Conservation (phyloP, 2,329 filamentous ascomycete genomes). For the Amphichorda felina region DNA sequence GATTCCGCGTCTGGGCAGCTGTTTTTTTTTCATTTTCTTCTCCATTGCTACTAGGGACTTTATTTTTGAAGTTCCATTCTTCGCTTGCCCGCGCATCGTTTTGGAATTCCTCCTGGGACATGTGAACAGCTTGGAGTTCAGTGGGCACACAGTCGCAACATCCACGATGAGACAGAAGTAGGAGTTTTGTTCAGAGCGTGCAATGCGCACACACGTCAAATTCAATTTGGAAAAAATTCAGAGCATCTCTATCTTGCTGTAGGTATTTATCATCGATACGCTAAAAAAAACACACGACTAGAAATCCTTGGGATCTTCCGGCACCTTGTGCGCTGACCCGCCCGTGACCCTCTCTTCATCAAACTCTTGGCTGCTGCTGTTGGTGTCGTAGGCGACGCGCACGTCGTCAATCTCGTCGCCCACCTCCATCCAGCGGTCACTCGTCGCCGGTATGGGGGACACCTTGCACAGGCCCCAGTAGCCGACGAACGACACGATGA, state of each 20-base stretch:
- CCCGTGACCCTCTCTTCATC: constrained; percentile 4
- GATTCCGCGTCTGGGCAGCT: constrained; percentile 15
- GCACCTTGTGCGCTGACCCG: background rate
- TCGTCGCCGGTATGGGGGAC: constrained; percentile 63
- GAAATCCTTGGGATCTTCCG: constrained; percentile 4
- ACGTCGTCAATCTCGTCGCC: constrained; percentile 49
- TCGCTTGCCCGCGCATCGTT: too few species aligned
- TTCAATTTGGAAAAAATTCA: too few species aligned
- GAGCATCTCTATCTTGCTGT: too few species aligned
- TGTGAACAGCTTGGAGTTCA: too few species aligned
- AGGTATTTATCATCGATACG: background rate
- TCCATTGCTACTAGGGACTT: background rate
- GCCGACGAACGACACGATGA: constrained; percentile 51
- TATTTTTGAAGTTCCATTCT: too few species aligned
- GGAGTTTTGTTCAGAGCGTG: too few species aligned
- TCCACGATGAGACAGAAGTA: too few species aligned
- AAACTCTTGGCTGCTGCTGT: constrained; percentile 2
- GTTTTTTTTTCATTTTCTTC: constrained; percentile 4
- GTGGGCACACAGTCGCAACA: too few species aligned
- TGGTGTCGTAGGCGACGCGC: constrained; percentile 30
- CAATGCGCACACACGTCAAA: too few species aligned
- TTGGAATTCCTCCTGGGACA: too few species aligned
- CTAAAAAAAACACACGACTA: background rate
- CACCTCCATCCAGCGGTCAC: constrained; percentile 67
- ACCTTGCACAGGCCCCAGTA: constrained; percentile 63